Evolutionary conservation across 208 protist species (phyloP), one percentile per base, ranked within the genome.

Genomic region (Zelonia costaricensis): DNA sequence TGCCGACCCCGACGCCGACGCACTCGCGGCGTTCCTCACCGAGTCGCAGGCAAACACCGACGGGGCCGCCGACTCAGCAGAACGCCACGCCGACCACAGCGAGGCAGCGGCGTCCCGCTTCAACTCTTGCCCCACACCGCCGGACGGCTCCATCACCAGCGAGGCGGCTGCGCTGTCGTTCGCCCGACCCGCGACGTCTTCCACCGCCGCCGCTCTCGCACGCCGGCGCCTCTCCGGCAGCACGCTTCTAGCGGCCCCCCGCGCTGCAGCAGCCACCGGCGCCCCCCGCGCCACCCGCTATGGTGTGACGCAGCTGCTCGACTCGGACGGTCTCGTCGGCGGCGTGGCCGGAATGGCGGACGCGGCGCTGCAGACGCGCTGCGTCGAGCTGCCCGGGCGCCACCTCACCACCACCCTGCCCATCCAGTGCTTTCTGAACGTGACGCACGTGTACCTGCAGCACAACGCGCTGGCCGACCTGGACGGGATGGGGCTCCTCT

Each of bases 361-460:
- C 42, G 84, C 82, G 1, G 74, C 88, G 3, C 70, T 91, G 52
- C 70, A 74, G 48, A 84, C 74, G 0, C 62, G 44, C 3, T 51
- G 78, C 28, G 74, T 94, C 1, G 80, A 94, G 18, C 71, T 88
- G 15, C 63, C 71, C 2, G 80, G 67, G 9, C 54, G 68, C 3
- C 55, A 48, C 16, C 68, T 94, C 23, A 70, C 35, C 31, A 67
- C 70, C 42, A 78, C 73, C 13, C 45, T 40, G 3, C 30, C 72
- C 1, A 55, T 84, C 1, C 82, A 89, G 62, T 83, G 74, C 51
- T 89, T 91, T 49, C 59, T 88, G 25, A 95, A 89, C 58, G 75
- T 74, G 22, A 91, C 86, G 9, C 83, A 92, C 68, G 44, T 95
- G 16, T 90, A 92, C 62, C 66, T 92, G 13, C 85, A 91, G 61